These are phyloP conservation scores for Dipodascopsis uninucleata DNA, from an alignment of 805 yeast species.

Conservation along the genomic window DNA sequence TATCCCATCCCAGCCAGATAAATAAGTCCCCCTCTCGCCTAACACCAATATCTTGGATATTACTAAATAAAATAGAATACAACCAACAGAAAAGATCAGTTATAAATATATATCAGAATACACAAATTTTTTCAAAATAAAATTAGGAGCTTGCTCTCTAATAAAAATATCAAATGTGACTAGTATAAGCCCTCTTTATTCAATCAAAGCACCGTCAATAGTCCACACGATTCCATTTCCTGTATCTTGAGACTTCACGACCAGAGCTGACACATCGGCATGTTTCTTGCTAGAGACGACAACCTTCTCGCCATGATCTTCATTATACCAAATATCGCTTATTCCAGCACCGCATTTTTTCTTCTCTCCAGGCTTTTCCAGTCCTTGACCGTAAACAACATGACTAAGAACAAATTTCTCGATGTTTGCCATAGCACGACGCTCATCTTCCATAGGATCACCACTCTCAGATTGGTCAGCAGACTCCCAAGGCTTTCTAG, in stretches of 20 bases:
- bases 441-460: conserved; percentile 44
- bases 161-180: too few relatives aligned
- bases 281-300: conserved; percentile 13
- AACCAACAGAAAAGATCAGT: too few relatives aligned
- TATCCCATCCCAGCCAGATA: too few relatives aligned
- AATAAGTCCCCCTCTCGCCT: too few relatives aligned
- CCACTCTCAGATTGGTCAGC: conserved; percentile 47
- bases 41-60: too few relatives aligned
- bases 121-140: too few relatives aligned
- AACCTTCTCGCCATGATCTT: conserved; percentile 12
- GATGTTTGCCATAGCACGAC: conserved; percentile 49
- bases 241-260: conserved; percentile 24
- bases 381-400: conserved; percentile 41
- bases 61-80: too few relatives aligned
- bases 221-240: conserved; percentile 36
- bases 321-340: conserved; percentile 23
- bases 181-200: too few relatives aligned
- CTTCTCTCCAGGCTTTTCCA: conserved; percentile 13
- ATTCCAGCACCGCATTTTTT: conserved; percentile 17
- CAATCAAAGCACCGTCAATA: conserved; percentile 16
- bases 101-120: too few relatives aligned
- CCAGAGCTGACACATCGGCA: conserved; percentile 23
- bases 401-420: conserved; percentile 61
- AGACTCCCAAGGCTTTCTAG: conserved; percentile 77
- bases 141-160: too few relatives aligned